phyloP scores from a whole-genome alignment of 129 eudicot genomes.

The Erigeron canadensis region DNA sequence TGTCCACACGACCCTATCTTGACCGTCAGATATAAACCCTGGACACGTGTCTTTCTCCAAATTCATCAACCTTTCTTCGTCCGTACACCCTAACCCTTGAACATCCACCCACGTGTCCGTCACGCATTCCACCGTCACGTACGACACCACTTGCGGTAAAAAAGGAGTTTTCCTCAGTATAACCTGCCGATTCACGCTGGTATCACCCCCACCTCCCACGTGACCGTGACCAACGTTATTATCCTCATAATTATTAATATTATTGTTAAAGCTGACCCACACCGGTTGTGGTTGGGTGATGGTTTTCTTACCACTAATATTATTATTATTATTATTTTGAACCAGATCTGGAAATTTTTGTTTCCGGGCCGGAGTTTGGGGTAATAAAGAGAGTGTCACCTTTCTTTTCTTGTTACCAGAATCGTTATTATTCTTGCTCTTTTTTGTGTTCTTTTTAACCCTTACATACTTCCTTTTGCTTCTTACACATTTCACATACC shows the following conservation, averaged over 20 bases:
- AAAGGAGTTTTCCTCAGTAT: no score
- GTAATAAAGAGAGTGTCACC: slow-evolving; percentile 66
- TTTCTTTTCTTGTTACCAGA: neutral
- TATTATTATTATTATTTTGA: neutral
- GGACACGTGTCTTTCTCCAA: slow-evolving; percentile 87
- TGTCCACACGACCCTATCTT: slow-evolving; percentile 59
- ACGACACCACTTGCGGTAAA: slow-evolving; percentile 32
- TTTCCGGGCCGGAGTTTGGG: slow-evolving; percentile 66
- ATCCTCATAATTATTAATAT: neutral
- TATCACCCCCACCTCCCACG: no score
- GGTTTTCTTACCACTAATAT: neutral
- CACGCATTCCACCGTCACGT: slow-evolving; percentile 79
- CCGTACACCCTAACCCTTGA: slow-evolving; percentile 42
- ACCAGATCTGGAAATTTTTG: slow-evolving; percentile 25
- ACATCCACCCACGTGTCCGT: slow-evolving; percentile 60
- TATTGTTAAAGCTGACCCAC: slow-evolving; percentile 48
- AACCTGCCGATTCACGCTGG: no score
- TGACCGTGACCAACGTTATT: slow-evolving; percentile 11
- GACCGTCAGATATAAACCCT: slow-evolving; percentile 66
- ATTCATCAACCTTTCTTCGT: slow-evolving; percentile 50
- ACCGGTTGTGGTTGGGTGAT: slow-evolving; percentile 21
- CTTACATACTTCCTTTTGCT: slow-evolving; percentile 58
- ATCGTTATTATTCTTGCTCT: neutral
- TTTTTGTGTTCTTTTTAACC: slow-evolving; percentile 21
- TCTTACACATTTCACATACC: slow-evolving; percentile 33